These are phyloP conservation scores for Pleurotus tuoliensis DNA, from an alignment of 768 basidiomycete genomes.

Conservation along the genomic window DNA sequence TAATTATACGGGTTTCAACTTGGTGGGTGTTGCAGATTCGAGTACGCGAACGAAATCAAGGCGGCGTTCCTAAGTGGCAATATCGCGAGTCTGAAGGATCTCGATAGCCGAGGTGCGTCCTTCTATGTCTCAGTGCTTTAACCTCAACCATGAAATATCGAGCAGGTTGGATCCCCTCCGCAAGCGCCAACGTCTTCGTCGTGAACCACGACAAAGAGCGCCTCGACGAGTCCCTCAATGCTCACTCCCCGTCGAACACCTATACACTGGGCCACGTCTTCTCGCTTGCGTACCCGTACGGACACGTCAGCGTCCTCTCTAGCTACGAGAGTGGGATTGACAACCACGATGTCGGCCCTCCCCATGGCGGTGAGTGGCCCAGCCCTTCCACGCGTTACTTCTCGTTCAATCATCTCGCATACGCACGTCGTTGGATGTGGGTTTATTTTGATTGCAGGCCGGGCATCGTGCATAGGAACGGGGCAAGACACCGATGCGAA, in stretches of 20 bases:
- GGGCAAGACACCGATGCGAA: slow-evolving; percentile 33
- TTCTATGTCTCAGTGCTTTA: no score
- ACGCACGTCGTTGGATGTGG: background rate
- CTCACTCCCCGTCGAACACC: slow-evolving; percentile 39
- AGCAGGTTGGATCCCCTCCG: slow-evolving; percentile 36
- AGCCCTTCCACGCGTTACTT: background rate
- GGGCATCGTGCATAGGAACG: slow-evolving; percentile 39
- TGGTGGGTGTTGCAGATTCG: background rate
- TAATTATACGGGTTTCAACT: background rate
- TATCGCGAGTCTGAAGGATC: background rate
- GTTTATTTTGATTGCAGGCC: no score
- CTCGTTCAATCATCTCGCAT: no score
- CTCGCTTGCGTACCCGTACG: slow-evolving; percentile 47
- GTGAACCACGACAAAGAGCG: slow-evolving; percentile 48
- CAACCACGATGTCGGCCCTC: slow-evolving; percentile 51
- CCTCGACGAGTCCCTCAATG: slow-evolving; percentile 34
- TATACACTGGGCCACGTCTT: slow-evolving; percentile 42
- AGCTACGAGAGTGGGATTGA: slow-evolving; percentile 27
- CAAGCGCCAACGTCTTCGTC: slow-evolving; percentile 43
- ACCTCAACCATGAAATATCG: no score
- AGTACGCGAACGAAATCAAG: background rate
- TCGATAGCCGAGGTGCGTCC: background rate
- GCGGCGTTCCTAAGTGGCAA: background rate
- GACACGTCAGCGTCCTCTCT: slow-evolving; percentile 43
- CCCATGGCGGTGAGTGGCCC: slow-evolving; percentile 40